Conservation (phyloP, 129 eudicot species). For the Pulicaria dysenterica region DNA sequence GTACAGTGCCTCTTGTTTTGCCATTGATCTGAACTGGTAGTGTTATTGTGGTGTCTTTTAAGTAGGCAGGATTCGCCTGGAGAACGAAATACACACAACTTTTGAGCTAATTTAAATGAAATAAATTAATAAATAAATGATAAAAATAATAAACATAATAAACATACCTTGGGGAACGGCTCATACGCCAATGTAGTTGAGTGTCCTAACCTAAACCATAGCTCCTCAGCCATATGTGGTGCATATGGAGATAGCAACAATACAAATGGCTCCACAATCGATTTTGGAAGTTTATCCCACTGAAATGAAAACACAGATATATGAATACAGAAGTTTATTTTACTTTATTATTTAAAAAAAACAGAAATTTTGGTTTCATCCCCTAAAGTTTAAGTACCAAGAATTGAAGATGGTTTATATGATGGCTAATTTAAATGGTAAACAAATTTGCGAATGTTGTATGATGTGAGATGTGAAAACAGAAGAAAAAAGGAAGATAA, state of each 20-base stretch:
- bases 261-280: conserved; percentile 65
- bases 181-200: conserved; percentile 64
- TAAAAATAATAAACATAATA: not conserved
- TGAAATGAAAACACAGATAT: conserved; percentile 27
- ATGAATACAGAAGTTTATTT: not conserved
- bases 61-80: conserved; percentile 76
- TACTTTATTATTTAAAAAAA: not conserved
- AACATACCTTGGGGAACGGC: conserved; percentile 82
- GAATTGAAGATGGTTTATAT: too few relatives aligned
- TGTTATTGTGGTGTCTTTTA: conserved; percentile 69
- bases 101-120: not conserved
- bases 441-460: too few relatives aligned
- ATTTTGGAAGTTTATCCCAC: conserved; percentile 91
- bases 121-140: not conserved
- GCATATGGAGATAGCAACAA: conserved; percentile 90
- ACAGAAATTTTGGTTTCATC: not conserved
- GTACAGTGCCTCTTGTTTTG: conserved; percentile 89
- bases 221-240: conserved; percentile 98
- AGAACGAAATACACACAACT: not conserved
- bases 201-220: conserved; percentile 94
- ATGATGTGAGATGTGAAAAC: too few relatives aligned
- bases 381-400: too few relatives aligned
- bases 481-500: too few relatives aligned
- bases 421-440: too few relatives aligned
- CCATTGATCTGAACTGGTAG: conserved; percentile 97